Evolutionary conservation across 306 rosid genomes (phyloP).

Genomic region (Pterocarpus macrocarpus): DNA sequence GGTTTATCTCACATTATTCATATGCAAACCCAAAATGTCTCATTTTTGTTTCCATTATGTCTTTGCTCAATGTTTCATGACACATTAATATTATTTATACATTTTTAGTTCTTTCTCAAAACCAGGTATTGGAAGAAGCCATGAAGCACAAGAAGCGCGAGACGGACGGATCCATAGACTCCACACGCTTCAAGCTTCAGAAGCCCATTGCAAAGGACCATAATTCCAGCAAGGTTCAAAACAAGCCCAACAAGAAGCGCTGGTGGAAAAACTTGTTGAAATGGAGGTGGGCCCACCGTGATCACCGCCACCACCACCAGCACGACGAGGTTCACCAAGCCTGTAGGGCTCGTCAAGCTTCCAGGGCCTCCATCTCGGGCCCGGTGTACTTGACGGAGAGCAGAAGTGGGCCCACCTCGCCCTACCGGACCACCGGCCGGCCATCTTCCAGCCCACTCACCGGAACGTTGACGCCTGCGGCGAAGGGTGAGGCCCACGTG

Average conservation of each 20-base stretch:
- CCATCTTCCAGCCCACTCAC: conserved; percentile 79
- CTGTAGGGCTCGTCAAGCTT: conserved; percentile 63
- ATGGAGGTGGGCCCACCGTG: conserved; percentile 60
- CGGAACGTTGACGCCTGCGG: conserved; percentile 62
- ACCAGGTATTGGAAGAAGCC: conserved; percentile 86
- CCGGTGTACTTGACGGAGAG: conserved; percentile 84
- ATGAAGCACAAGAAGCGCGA: conserved; percentile 81
- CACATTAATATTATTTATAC: background rate
- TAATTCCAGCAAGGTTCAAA: conserved; percentile 39
- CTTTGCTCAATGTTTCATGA: too few relatives aligned
- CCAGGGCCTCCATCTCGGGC: conserved; percentile 80
- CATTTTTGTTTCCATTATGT: background rate
- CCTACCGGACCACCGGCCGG: conserved; percentile 60
- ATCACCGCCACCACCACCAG: conserved; percentile 7
- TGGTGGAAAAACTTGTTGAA: conserved; percentile 95
- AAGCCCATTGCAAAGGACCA: conserved; percentile 85
- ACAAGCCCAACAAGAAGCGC: conserved; percentile 60
- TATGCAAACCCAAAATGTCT: too few relatives aligned
- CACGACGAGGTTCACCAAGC: conserved; percentile 63
- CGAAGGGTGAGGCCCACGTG: conserved; percentile 46
- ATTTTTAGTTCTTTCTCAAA: background rate
- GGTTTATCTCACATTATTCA: conserved; percentile 31
- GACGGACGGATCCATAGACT: conserved; percentile 74
- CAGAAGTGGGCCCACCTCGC: conserved; percentile 71
- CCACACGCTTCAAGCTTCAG: conserved; percentile 89